phyloP scores from a whole-genome alignment of 805 yeast genomes.

The Yamadazyma endophytica region DNA sequence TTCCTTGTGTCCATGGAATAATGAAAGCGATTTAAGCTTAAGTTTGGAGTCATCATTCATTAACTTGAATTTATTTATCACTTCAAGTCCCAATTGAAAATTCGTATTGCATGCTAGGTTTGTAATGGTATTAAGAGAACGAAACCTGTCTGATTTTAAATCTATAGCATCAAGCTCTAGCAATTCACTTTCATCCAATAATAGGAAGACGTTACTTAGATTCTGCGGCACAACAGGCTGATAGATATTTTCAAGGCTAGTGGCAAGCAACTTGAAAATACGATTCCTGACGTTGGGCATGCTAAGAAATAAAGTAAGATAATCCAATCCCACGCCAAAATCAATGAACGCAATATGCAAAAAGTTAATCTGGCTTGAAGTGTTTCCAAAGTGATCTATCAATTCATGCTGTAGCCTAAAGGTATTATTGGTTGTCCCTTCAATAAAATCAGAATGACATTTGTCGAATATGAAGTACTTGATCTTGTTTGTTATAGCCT shows the following conservation, averaged over 20 bases:
- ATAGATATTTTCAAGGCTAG: constrained; percentile 18
- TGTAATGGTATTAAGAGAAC: constrained; percentile 19
- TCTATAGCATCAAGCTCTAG: constrained; percentile 16
- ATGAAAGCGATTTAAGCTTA: constrained; percentile 22
- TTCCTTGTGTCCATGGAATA: constrained; percentile 31
- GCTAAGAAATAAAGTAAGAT: constrained; percentile 20
- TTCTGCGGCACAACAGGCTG: constrained; percentile 22
- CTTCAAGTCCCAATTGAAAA: constrained; percentile 26
- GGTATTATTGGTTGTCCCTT: background rate
- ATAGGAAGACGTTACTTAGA: constrained; percentile 27
- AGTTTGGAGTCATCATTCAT: constrained; percentile 18
- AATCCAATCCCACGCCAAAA: constrained; percentile 18
- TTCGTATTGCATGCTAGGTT: constrained; percentile 31
- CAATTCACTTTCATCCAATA: constrained; percentile 27
- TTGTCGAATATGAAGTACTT: constrained; percentile 31
- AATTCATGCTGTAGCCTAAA: constrained; percentile 17
- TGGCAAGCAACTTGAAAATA: constrained; percentile 28
- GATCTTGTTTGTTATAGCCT: constrained; percentile 16
- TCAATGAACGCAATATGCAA: constrained; percentile 30
- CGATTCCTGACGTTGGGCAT: constrained; percentile 20
- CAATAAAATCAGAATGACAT: constrained; percentile 15
- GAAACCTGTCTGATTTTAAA: constrained; percentile 15
- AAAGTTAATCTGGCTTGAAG: constrained; percentile 22
- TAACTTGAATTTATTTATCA: constrained; percentile 19
- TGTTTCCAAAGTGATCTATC: constrained; percentile 21